These are phyloP conservation scores for Fusarium sarcochroum DNA, from an alignment of 2,329 filamentous ascomycete genomes.

Conservation along the genomic window DNA sequence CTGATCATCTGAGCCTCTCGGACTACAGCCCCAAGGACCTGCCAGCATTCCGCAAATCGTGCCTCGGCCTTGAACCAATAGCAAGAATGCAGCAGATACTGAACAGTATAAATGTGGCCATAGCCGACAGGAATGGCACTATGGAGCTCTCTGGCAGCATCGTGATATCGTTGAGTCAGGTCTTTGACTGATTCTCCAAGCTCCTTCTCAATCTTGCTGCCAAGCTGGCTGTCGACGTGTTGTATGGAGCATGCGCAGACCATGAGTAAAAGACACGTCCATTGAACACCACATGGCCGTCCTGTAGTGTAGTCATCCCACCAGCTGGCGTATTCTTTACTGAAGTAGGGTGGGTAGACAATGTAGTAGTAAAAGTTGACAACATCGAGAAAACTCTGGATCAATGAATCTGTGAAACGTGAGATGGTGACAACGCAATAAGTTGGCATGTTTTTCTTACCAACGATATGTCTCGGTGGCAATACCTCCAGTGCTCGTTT, in stretches of 20 bases:
- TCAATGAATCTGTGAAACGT: slow-evolving; percentile 7
- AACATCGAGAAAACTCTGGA: slow-evolving; percentile 27
- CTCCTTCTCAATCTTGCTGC: slow-evolving; percentile 10
- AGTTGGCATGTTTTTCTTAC: neutral
- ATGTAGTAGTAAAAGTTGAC: slow-evolving; percentile 36
- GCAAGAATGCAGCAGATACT: slow-evolving; percentile 23
- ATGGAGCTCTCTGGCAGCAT: slow-evolving; percentile 27
- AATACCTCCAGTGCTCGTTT: slow-evolving; percentile 13
- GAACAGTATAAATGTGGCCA: slow-evolving; percentile 20
- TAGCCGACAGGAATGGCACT: slow-evolving; percentile 28
- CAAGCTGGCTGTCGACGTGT: slow-evolving; percentile 20
- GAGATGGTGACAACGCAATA: neutral
- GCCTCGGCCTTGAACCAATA: slow-evolving; percentile 33
- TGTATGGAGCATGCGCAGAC: slow-evolving; percentile 32
- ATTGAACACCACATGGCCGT: slow-evolving; percentile 22
- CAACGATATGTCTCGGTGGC: slow-evolving; percentile 19
- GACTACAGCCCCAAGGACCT: slow-evolving; percentile 18
- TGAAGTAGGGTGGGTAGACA: slow-evolving; percentile 27
- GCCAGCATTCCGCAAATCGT: slow-evolving; percentile 30
- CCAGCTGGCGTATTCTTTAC: slow-evolving; percentile 29
- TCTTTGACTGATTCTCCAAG: slow-evolving; percentile 18
- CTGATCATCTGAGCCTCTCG: slow-evolving; percentile 33
- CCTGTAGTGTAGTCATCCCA: slow-evolving; percentile 30
- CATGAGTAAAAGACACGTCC: slow-evolving; percentile 29
- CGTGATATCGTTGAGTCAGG: slow-evolving; percentile 16